Conservation (phyloP, 1,284 basidiomycete genomes). For the Laetiporus sulphureus region DNA sequence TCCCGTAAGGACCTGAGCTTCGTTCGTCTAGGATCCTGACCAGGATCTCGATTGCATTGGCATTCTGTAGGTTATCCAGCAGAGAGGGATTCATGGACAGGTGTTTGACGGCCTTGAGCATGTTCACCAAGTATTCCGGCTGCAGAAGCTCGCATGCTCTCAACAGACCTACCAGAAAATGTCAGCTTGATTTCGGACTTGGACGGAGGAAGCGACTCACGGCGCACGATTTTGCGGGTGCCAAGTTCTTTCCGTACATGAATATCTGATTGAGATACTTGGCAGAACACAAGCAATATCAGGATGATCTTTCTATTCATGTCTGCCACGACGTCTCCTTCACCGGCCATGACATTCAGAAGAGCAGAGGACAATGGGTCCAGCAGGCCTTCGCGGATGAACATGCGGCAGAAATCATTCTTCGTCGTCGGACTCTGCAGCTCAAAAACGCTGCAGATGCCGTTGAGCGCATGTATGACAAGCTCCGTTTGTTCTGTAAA, state of each 20-base stretch:
- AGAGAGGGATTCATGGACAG: conserved; percentile 88
- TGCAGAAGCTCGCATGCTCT: conserved; percentile 81
- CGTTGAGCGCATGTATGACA: conserved; percentile 91
- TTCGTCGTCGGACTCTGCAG: conserved; percentile 92
- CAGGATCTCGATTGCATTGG: conserved; percentile 90
- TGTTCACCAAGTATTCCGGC: conserved; percentile 78
- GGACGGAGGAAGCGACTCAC: conserved; percentile 41
- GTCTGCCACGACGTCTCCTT: conserved; percentile 59
- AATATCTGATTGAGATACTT: conserved; percentile 90
- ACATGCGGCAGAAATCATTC: conserved; percentile 98
- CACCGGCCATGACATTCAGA: conserved; percentile 78
- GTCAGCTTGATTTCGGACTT: not conserved
- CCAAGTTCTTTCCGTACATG: conserved; percentile 90
- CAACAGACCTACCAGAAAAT: conserved; percentile 56
- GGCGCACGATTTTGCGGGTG: conserved; percentile 81
- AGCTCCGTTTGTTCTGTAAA: conserved; percentile 86
- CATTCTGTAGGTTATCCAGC: conserved; percentile 92
- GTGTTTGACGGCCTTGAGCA: conserved; percentile 95
- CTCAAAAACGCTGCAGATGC: conserved; percentile 93
- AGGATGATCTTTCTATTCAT: conserved; percentile 88
- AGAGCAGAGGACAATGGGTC: conserved; percentile 90
- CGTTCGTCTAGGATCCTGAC: conserved; percentile 81
- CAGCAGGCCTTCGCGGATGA: conserved; percentile 90
- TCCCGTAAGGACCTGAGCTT: conserved; percentile 71
- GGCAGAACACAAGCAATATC: conserved; percentile 89